Percentiles rank a stretch among this genome's conserved stretches.
Conservation (phyloP, 352 stramenopile species). For the Paralagenidium karlingii region DNA sequence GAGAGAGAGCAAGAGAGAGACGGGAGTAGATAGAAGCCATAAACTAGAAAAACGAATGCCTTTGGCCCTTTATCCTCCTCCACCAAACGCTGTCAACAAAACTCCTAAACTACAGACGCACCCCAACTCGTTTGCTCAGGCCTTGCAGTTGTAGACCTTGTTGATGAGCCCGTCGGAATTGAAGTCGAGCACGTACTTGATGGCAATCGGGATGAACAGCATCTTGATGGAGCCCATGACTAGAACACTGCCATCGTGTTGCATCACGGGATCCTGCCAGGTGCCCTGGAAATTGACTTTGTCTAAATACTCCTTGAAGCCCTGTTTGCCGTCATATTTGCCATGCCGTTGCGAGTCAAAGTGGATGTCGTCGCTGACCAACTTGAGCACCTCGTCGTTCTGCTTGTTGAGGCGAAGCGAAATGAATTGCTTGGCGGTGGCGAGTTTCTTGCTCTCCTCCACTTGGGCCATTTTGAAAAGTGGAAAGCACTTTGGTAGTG, state of each 20-base stretch:
- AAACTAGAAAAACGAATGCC: no score
- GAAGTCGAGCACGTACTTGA: conserved; percentile 35
- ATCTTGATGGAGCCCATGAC: conserved; percentile 39
- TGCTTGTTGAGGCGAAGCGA: conserved; percentile 21
- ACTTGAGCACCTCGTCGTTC: conserved; percentile 21
- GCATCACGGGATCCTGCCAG: conserved; percentile 22
- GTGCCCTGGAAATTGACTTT: conserved; percentile 35
- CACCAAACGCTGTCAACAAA: no score
- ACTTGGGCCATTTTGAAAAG: conserved; percentile 16
- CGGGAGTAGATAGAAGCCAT: no score
- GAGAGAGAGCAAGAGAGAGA: no score
- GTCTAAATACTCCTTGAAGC: conserved; percentile 27
- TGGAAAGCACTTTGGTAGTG: background rate
- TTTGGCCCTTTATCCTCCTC: no score
- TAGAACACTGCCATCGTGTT: conserved; percentile 26
- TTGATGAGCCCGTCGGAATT: conserved; percentile 22
- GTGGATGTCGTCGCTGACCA: conserved; percentile 37
- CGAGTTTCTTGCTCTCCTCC: conserved; percentile 21
- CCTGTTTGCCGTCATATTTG: conserved; percentile 24
- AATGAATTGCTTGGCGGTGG: conserved; percentile 28
- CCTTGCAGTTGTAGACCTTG: conserved; percentile 33
- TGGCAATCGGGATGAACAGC: conserved; percentile 32
- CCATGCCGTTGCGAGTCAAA: conserved; percentile 38
- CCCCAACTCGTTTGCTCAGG: conserved; percentile 6
- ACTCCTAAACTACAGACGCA: no score